Percentiles rank a stretch among this genome's conserved stretches.
Conservation (phyloP, 2,329 filamentous ascomycete genomes). For the Alternaria postmessia region DNA sequence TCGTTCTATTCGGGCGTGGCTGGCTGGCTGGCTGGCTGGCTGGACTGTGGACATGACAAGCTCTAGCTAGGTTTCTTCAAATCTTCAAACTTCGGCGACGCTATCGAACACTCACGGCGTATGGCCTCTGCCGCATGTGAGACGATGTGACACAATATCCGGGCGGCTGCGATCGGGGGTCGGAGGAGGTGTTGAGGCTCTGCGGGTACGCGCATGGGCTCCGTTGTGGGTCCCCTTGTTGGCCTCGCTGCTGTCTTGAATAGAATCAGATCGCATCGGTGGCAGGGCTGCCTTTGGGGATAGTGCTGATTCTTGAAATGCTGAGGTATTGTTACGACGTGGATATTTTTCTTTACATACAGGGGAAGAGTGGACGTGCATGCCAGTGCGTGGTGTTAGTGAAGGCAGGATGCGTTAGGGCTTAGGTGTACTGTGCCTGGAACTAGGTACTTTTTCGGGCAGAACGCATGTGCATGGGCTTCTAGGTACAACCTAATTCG, state of each 20-base stretch:
- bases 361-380: not conserved
- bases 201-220: constrained; percentile 2
- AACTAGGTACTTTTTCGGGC: not conserved
- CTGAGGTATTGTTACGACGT: not conserved
- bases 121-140: not conserved
- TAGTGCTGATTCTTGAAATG: not conserved
- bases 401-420: not conserved
- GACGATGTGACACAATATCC: not conserved
- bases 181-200: constrained; percentile 3
- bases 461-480: not conserved
- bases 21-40: not conserved
- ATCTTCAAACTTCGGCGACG: not conserved
- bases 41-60: not conserved
- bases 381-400: not conserved
- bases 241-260: not conserved
- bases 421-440: not conserved
- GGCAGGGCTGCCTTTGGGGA: not conserved
- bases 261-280: not conserved
- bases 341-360: not conserved
- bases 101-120: not conserved
- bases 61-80: not conserved
- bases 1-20: not conserved
- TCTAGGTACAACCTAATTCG: not conserved
- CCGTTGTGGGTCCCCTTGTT: not conserved
- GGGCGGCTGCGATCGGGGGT: not conserved